These are phyloP conservation scores for Trapa incisa DNA, from an alignment of 345 rosid species.

Conservation along the genomic window DNA sequence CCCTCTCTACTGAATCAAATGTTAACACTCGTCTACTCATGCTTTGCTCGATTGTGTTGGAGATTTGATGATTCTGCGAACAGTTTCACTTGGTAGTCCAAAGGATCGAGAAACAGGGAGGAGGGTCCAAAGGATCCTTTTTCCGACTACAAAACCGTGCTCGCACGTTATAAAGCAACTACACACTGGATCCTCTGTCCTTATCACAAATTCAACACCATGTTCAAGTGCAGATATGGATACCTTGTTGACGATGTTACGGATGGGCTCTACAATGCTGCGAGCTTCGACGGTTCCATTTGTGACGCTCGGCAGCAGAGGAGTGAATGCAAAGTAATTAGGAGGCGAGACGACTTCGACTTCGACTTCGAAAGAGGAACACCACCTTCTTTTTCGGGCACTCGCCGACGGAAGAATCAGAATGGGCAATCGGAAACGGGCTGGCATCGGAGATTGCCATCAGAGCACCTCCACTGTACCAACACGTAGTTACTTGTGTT, in stretches of 20 bases:
- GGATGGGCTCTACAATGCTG: constrained; percentile 75
- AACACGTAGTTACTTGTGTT: not conserved
- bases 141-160: not conserved
- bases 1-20: too few relatives aligned
- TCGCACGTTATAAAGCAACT: not conserved
- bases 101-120: too few relatives aligned
- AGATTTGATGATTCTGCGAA: too few relatives aligned
- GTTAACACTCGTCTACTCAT: too few relatives aligned
- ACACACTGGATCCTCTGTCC: not conserved
- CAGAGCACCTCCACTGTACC: constrained; percentile 41
- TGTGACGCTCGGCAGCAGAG: constrained; percentile 71
- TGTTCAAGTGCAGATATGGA: not conserved
- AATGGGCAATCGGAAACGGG: constrained; percentile 10
- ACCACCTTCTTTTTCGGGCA: constrained; percentile 55
- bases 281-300: constrained; percentile 83
- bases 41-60: too few relatives aligned
- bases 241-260: constrained; percentile 50
- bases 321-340: constrained; percentile 74
- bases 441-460: constrained; percentile 35
- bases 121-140: too few relatives aligned
- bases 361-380: constrained; percentile 42
- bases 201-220: not conserved
- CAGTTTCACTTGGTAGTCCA: too few relatives aligned
- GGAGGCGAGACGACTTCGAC: constrained; percentile 49
- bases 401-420: constrained; percentile 12